Evolutionary conservation across 768 basidiomycete species (phyloP).

Genomic region (Ramaria sp.): DNA sequence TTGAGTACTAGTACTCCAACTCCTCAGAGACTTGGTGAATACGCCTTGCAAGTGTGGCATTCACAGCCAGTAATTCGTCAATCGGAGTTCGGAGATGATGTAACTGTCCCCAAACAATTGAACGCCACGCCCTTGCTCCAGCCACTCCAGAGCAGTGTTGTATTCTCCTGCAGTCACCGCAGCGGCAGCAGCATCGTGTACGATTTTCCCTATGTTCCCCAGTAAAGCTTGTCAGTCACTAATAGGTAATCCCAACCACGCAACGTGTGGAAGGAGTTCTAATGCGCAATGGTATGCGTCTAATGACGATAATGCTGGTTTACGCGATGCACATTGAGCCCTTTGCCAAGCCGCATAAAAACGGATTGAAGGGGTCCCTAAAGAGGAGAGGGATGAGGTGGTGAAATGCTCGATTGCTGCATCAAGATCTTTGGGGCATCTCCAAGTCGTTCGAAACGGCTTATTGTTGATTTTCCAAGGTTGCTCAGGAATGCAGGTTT

Average conservation of each 20-base stretch:
- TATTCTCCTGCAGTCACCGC: neutral
- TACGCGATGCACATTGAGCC: neutral
- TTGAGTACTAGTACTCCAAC: neutral
- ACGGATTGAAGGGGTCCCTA: neutral
- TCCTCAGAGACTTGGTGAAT: neutral
- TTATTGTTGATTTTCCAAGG: neutral
- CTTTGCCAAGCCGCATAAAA: slow-evolving; percentile 2
- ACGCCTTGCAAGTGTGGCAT: slow-evolving; percentile 10
- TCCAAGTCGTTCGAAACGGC: slow-evolving; percentile 3
- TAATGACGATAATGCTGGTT: neutral
- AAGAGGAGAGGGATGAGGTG: neutral
- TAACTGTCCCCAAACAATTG: slow-evolving; percentile 19
- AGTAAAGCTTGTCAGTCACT: neutral
- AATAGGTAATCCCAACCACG: neutral
- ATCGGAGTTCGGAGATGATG: slow-evolving; percentile 17
- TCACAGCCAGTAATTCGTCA: slow-evolving; percentile 14
- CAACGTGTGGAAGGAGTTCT: neutral
- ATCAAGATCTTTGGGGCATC: slow-evolving; percentile 2
- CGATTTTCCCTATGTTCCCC: neutral
- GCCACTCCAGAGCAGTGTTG: slow-evolving; percentile 17
- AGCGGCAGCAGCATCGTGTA: neutral
- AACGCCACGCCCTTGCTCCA: slow-evolving; percentile 21
- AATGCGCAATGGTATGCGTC: neutral
- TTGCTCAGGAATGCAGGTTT: neutral
- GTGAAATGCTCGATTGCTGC: slow-evolving; percentile 2